Percentiles rank a stretch among this genome's conserved stretches.
These are phyloP conservation scores for Spinacia oleracea DNA, from an alignment of 179 eudicot genomes.

Conservation along the genomic window DNA sequence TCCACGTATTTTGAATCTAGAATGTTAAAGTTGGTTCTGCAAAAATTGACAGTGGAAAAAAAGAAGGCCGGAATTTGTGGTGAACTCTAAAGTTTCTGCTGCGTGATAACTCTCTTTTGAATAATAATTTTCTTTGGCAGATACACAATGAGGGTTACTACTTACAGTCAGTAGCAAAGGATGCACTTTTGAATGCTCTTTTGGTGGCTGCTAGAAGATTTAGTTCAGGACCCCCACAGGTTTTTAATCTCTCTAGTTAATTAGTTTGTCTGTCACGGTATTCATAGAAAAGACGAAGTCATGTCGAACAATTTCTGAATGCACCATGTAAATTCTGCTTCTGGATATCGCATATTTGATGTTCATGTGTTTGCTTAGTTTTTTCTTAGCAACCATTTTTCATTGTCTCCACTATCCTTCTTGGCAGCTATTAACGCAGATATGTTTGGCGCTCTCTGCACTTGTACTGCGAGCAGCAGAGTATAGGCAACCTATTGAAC, in stretches of 20 bases:
- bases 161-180: conserved; percentile 78
- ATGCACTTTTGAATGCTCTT: conserved; percentile 74
- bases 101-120: neutral
- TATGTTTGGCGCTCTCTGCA: conserved; percentile 88
- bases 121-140: conserved; percentile 38
- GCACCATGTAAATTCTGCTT: neutral
- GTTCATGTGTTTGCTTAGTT: neutral
- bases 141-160: conserved; percentile 80
- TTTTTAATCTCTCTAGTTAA: conserved; percentile 21
- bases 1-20: neutral
- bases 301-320: neutral
- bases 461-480: conserved; percentile 78
- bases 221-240: conserved; percentile 96
- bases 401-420: conserved; percentile 5
- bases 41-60: neutral
- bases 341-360: neutral
- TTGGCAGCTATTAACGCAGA: conserved; percentile 93
- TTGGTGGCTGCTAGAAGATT: conserved; percentile 85
- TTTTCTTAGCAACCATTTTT: neutral
- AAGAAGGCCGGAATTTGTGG: neutral
- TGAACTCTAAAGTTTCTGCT: neutral
- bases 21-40: neutral
- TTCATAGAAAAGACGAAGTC: neutral
- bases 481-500: conserved; percentile 83
- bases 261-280: neutral